A percentile compares a stretch with the other conserved stretches of the same genome.
Conservation (phyloP, 805 yeast species). For the Candida gorgasii region DNA sequence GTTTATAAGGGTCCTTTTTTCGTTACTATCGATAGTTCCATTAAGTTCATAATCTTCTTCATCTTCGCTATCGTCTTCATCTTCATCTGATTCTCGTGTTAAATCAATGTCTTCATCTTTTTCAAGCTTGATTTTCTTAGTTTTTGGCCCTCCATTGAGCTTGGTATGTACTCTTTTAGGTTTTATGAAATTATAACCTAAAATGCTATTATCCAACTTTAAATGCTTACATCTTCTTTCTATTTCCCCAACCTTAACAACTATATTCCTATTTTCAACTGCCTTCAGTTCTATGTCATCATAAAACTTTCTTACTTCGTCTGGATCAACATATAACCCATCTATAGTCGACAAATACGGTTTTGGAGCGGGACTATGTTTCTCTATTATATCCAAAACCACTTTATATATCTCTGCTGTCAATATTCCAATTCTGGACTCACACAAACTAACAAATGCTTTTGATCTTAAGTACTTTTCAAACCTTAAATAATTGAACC, state of each 20-base stretch:
- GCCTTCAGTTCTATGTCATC: constrained; percentile 32
- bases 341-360: constrained; percentile 45
- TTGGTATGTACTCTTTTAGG: constrained; percentile 23
- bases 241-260: constrained; percentile 34
- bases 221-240: constrained; percentile 34
- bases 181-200: constrained; percentile 42
- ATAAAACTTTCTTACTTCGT: constrained; percentile 28
- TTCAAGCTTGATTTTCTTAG: constrained; percentile 27
- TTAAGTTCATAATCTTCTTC: constrained; percentile 15
- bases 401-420: constrained; percentile 64
- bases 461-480: constrained; percentile 64
- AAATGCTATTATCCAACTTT: constrained; percentile 47
- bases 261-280: constrained; percentile 37
- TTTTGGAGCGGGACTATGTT: constrained; percentile 43
- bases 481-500: constrained; percentile 66
- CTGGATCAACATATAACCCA: constrained; percentile 55
- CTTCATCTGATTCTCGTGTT: constrained; percentile 3
- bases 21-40: constrained; percentile 9
- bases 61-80: neutral
- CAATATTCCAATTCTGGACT: constrained; percentile 67
- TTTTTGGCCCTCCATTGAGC: constrained; percentile 21
- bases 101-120: constrained; percentile 20
- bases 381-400: constrained; percentile 61
- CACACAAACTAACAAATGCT: constrained; percentile 62
- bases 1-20: constrained; percentile 40